A percentile compares a stretch with the other conserved stretches of the same genome.
These are phyloP conservation scores for Puccinia novopanici DNA, from an alignment of 1,284 basidiomycete genomes.

Conservation along the genomic window DNA sequence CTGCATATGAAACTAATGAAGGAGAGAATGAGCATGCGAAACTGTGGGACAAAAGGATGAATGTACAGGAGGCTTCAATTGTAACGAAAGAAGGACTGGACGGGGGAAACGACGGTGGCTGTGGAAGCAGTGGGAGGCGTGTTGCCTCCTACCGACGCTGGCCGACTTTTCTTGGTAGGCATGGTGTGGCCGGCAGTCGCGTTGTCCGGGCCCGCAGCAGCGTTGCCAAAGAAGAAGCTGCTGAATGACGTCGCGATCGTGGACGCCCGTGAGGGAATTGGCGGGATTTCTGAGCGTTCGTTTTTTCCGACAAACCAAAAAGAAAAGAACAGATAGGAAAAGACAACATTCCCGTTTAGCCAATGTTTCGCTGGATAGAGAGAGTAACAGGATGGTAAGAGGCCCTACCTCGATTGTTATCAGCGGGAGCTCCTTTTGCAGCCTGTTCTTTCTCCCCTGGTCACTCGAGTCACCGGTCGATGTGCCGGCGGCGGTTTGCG, in stretches of 20 bases:
- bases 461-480: background rate
- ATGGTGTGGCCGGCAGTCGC: background rate
- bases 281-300: background rate
- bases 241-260: conserved; percentile 45
- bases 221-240: conserved; percentile 41
- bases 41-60: too few species aligned
- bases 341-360: too few species aligned
- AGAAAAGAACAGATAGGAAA: background rate
- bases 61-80: background rate
- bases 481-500: background rate
- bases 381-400: background rate
- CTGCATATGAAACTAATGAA: too few species aligned
- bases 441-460: background rate
- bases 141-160: background rate
- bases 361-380: background rate
- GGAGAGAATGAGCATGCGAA: too few species aligned
- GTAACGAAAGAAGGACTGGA: conserved; percentile 12
- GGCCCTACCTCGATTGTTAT: background rate
- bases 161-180: background rate
- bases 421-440: background rate
- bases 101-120: background rate
- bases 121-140: background rate
- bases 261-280: conserved; percentile 31
- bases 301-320: background rate
- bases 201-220: background rate